These are phyloP conservation scores for Fusarium metavorans DNA, from an alignment of 2,329 filamentous ascomycete genomes.

Conservation along the genomic window DNA sequence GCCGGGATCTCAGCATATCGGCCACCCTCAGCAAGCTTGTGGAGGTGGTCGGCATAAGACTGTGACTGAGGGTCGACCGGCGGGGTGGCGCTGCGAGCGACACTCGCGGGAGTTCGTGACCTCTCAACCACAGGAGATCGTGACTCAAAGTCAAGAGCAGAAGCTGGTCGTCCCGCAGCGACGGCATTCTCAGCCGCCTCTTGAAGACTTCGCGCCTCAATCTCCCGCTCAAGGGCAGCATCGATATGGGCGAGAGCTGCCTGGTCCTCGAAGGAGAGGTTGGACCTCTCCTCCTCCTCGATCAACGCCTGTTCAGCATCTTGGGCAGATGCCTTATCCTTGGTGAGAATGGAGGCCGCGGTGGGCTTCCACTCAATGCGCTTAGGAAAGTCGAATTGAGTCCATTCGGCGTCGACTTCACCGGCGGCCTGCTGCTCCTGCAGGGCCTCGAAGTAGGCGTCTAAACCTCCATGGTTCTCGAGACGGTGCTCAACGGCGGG, in stretches of 20 bases:
- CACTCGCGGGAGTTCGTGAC: slow-evolving; percentile 58
- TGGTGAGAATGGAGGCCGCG: slow-evolving; percentile 67
- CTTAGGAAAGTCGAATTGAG: slow-evolving; percentile 89
- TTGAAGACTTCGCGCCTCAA: slow-evolving; percentile 65
- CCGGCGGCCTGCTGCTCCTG: slow-evolving; percentile 78
- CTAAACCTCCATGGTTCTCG: slow-evolving; percentile 76
- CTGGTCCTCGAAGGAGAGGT: slow-evolving; percentile 61
- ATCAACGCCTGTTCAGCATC: slow-evolving; percentile 49
- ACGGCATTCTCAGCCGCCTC: slow-evolving; percentile 59
- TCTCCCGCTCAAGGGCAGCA: slow-evolving; percentile 84
- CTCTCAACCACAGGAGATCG: slow-evolving; percentile 57
- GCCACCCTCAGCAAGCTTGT: slow-evolving; percentile 76
- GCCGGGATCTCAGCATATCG: slow-evolving; percentile 90
- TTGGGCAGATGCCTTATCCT: slow-evolving; percentile 63
- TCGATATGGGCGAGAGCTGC: slow-evolving; percentile 84
- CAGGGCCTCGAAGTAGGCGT: slow-evolving; percentile 92
- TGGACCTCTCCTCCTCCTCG: slow-evolving; percentile 52
- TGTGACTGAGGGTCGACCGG: slow-evolving; percentile 73
- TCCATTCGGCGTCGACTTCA: slow-evolving; percentile 84
- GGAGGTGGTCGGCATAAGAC: slow-evolving; percentile 82
- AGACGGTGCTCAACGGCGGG: slow-evolving; percentile 64
- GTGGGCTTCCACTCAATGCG: slow-evolving; percentile 88
- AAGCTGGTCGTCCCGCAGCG: slow-evolving; percentile 51
- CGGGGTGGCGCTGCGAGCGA: slow-evolving; percentile 69
- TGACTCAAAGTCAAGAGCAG: slow-evolving; percentile 55